These are phyloP conservation scores for Syzygium syzygioides DNA, from an alignment of 441 rosid genomes.

Conservation along the genomic window DNA sequence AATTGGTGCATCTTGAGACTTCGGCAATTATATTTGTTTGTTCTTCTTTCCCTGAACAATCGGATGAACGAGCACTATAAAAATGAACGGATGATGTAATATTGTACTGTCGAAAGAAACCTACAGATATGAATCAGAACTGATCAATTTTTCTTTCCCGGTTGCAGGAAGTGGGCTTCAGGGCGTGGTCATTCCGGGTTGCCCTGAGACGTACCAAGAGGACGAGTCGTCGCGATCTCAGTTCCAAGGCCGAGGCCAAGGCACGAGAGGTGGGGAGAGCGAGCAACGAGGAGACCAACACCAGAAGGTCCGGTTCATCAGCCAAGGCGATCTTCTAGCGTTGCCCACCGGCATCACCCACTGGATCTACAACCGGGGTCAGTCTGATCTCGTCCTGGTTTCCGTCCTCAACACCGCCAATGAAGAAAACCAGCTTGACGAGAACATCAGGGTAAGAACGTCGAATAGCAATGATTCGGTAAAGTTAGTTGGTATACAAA, in stretches of 20 bases:
- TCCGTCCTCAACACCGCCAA: constrained; percentile 15
- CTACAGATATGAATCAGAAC: no score
- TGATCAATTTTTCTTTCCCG: background rate
- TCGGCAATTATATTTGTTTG: background rate
- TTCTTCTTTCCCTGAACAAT: background rate
- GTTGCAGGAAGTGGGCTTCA: constrained; percentile 14
- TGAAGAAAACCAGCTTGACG: constrained; percentile 26
- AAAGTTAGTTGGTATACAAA: background rate
- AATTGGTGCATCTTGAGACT: background rate
- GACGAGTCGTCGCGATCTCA: background rate
- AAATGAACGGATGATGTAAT: background rate
- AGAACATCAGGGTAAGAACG: constrained; percentile 15
- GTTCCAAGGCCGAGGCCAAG: background rate
- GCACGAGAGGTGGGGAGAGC: background rate
- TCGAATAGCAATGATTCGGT: background rate
- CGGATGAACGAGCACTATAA: no score
- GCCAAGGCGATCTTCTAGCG: constrained; percentile 27
- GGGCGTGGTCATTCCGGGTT: constrained; percentile 22
- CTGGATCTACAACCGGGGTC: constrained; percentile 34
- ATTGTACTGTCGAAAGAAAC: no score
- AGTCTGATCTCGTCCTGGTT: constrained; percentile 19
- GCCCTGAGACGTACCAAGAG: constrained; percentile 25
- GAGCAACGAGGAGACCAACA: constrained; percentile 13
- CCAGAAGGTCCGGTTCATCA: constrained; percentile 25
- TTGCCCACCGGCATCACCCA: constrained; percentile 21